Conservation (phyloP, 148 eudicot species). For the Camellia lanceoleosa region DNA sequence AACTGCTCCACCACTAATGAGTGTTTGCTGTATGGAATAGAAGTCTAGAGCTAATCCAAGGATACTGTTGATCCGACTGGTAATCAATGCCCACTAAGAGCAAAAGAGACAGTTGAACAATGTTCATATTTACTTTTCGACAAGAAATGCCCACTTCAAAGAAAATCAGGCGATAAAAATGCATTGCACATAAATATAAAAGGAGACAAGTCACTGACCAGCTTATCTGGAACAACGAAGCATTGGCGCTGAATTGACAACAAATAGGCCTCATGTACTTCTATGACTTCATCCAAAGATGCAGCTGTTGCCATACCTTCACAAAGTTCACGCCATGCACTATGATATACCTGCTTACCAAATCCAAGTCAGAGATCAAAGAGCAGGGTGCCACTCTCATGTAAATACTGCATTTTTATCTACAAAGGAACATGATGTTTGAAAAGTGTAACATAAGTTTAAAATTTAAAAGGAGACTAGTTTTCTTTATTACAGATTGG, state of each 20-base stretch:
- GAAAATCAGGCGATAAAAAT: background rate
- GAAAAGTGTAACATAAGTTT: background rate
- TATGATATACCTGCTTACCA: slow-evolving; percentile 72
- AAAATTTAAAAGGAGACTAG: background rate
- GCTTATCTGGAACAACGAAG: slow-evolving; percentile 96
- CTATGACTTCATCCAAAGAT: slow-evolving; percentile 90
- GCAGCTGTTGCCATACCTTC: slow-evolving; percentile 87
- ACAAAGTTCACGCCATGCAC: slow-evolving; percentile 95
- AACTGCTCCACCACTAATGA: slow-evolving; percentile 71
- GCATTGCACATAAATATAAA: background rate
- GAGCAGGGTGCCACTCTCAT: background rate
- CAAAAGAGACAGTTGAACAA: slow-evolving; percentile 1
- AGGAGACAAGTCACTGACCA: slow-evolving; percentile 42
- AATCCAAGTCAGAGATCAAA: slow-evolving; percentile 12
- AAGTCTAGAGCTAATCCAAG: slow-evolving; percentile 92
- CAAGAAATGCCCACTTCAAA: background rate
- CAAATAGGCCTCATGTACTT: slow-evolving; percentile 92
- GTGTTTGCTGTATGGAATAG: slow-evolving; percentile 63
- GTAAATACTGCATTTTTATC: slow-evolving; percentile 1
- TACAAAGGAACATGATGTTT: background rate
- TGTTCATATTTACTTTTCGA: background rate
- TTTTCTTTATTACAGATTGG: background rate
- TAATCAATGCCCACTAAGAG: slow-evolving; percentile 80
- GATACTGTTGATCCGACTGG: slow-evolving; percentile 86
- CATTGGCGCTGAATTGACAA: slow-evolving; percentile 90